Percentiles rank a stretch among this genome's conserved stretches.
These are phyloP conservation scores for Penicillium glabrum DNA, from an alignment of 2,329 filamentous ascomycete genomes.

Conservation along the genomic window DNA sequence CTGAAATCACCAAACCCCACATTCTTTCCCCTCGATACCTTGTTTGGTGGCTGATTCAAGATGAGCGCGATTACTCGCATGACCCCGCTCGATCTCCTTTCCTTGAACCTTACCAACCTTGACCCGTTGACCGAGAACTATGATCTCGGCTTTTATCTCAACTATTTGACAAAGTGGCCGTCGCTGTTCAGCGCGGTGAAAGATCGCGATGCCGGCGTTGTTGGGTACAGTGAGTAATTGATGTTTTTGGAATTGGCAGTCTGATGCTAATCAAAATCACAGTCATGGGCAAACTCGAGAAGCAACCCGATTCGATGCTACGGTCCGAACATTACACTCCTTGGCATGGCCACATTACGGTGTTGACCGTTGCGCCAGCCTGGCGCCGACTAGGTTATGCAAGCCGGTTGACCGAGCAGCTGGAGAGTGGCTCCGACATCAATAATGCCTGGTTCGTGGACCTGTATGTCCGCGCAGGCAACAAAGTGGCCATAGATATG, in stretches of 20 bases:
- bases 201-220: constrained; percentile 80
- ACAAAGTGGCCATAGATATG: constrained; percentile 80
- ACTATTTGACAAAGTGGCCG: constrained; percentile 95
- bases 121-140: constrained; percentile 98
- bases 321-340: constrained; percentile 89
- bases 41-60: constrained; percentile 12
- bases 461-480: constrained; percentile 86
- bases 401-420: constrained; percentile 73
- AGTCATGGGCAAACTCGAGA: constrained; percentile 98
- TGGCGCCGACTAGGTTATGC: constrained; percentile 86
- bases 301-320: constrained; percentile 71
- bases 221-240: constrained; percentile 74
- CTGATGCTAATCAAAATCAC: constrained; percentile 1
- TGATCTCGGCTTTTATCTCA: constrained; percentile 90
- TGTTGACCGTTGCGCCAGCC: constrained; percentile 84
- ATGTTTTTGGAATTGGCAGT: not conserved
- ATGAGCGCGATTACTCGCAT: constrained; percentile 90
- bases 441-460: constrained; percentile 94
- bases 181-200: constrained; percentile 91
- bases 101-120: constrained; percentile 91
- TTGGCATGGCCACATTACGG: constrained; percentile 99
- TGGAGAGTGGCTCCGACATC: constrained; percentile 79
- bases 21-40: constrained; percentile 10
- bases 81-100: constrained; percentile 78
- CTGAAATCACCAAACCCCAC: constrained; percentile 17